These are phyloP conservation scores for Aspergillus sclerotialis DNA, from an alignment of 2,329 filamentous ascomycete species.

Conservation along the genomic window DNA sequence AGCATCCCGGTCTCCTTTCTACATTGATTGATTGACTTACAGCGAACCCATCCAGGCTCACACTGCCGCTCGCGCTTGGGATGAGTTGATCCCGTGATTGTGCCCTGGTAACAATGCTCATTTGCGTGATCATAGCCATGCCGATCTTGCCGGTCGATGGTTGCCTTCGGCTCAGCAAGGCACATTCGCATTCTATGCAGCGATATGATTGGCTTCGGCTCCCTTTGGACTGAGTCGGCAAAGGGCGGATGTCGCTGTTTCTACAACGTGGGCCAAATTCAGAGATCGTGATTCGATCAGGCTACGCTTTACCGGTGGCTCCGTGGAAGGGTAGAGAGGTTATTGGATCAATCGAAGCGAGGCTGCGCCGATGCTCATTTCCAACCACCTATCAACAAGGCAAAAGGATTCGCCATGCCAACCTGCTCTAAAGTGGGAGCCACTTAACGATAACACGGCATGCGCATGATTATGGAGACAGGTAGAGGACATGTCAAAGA, in stretches of 20 bases:
- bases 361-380: background rate
- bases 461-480: background rate
- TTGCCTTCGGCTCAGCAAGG: background rate
- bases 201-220: background rate
- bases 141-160: background rate
- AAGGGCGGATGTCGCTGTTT: background rate
- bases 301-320: background rate
- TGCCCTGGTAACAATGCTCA: background rate
- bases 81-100: background rate
- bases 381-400: background rate
- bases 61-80: too few relatives aligned
- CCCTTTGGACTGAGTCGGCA: background rate
- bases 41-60: too few relatives aligned
- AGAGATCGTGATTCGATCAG: background rate
- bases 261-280: background rate
- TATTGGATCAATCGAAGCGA: background rate
- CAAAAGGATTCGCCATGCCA: background rate
- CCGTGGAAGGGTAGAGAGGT: background rate
- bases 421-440: background rate
- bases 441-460: background rate
- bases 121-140: background rate
- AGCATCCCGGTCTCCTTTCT: background rate
- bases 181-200: background rate
- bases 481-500: background rate
- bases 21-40: background rate